Evolutionary conservation across 192 early-diverging fungal species (phyloP).

Genomic region (Cladochytrium replicatum): DNA sequence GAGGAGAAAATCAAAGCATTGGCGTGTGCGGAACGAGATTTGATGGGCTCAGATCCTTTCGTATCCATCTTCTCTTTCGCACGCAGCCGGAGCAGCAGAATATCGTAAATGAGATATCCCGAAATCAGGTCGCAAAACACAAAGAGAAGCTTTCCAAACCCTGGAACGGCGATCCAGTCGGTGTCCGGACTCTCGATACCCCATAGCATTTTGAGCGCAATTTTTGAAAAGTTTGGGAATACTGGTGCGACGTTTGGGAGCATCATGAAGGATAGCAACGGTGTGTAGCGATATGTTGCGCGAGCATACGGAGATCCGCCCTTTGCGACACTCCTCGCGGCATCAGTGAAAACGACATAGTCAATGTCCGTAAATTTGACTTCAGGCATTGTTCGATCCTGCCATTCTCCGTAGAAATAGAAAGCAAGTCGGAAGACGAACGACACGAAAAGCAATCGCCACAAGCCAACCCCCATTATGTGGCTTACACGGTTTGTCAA

Average conservation of each 20-base stretch:
- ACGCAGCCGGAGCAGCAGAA: neutral
- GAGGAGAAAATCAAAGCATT: slow-evolving; percentile 16
- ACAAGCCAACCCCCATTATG: no score
- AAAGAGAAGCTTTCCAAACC: slow-evolving; percentile 93
- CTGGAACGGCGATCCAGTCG: slow-evolving; percentile 39
- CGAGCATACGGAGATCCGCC: slow-evolving; percentile 78
- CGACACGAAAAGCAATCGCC: no score
- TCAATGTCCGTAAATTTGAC: slow-evolving; percentile 99
- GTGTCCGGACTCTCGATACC: neutral
- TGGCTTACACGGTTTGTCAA: no score
- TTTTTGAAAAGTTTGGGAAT: no score
- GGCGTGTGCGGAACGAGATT: neutral
- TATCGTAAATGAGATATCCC: slow-evolving; percentile 50
- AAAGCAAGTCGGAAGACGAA: no score
- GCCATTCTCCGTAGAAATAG: no score
- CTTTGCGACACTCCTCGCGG: slow-evolving; percentile 62
- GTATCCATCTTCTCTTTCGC: slow-evolving; percentile 1
- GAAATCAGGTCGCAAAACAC: slow-evolving; percentile 66
- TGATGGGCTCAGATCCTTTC: neutral
- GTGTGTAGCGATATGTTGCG: slow-evolving; percentile 95
- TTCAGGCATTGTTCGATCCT: no score
- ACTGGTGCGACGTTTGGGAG: slow-evolving; percentile 70
- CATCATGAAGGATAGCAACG: slow-evolving; percentile 82
- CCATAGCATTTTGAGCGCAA: neutral
- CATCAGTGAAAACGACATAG: slow-evolving; percentile 94